Evolutionary conservation across 345 rosid genomes (phyloP), one percentile per base, ranked within the genome.

Genomic region (Dipteronia dyeriana): DNA sequence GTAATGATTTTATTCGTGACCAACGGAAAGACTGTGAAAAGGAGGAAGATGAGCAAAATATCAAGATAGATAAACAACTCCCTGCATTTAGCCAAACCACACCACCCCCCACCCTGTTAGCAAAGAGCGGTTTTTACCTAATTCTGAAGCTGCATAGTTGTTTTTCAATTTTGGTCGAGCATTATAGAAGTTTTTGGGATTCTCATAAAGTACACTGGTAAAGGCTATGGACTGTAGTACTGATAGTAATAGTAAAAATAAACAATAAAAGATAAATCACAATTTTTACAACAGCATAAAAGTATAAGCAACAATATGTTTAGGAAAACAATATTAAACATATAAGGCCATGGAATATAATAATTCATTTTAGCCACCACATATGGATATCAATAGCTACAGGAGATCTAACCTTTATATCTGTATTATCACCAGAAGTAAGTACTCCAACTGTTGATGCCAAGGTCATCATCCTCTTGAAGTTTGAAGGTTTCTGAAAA

Each of bases 381-480:
- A 73, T 26, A 70, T 25, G 62, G 57, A 79, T 66, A 63, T 56
- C 57, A 70, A 61, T 25, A 59, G 65, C 25, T 62, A 76, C 45
- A 56, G 79, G 68, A 74, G 66, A 83, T 12, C 90, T 73, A 79
- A 91, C 99, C 99, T 93, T 88, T 75, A 80, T 75, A 82, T 79
- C 85, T 69, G 86, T 86, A 82, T 69, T 66, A 82, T 84, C 87
- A 75, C 73, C 79, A 73, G 85, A 75, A 79, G 78, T 20, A 53
- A 89, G 87, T 79, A 91, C 82, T 81, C 97, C 97, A 79, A 87
- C 87, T 12, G 80, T 79, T 66, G 91, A 88, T 73, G 87, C 84
- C 85, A 95, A 82, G 69, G 77, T 74, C 84, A 90, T 86, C 79
- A 90, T 81, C 79, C 81, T 86, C 77, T 82, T 84, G 85, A 95